Percentiles rank a stretch among this genome's conserved stretches.
Evolutionary conservation across 495 filamentous ascomycete species (phyloP).

Genomic region (Penicillium bovifimosum): DNA sequence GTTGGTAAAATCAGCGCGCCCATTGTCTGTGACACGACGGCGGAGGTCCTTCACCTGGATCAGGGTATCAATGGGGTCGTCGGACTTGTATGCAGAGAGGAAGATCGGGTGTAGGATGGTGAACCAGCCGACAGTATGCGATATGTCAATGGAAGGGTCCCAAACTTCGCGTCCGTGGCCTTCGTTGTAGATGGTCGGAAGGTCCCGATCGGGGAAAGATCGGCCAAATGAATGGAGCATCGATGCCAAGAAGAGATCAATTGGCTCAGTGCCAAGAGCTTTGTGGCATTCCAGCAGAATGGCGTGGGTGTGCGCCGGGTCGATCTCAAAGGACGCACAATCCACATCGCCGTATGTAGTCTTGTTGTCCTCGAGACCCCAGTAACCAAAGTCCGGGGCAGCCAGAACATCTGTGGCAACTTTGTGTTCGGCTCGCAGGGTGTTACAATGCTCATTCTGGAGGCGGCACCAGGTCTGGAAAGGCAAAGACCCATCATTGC

Average conservation of each 20-base stretch:
- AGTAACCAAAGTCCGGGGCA: conserved; percentile 38
- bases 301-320: conserved; percentile 33
- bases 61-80: conserved; percentile 36
- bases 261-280: conserved; percentile 44
- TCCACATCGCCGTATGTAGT: conserved; percentile 49
- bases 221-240: conserved; percentile 48
- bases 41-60: conserved; percentile 44
- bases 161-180: conserved; percentile 53
- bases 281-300: conserved; percentile 43
- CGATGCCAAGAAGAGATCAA: conserved; percentile 50
- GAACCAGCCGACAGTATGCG: conserved; percentile 59
- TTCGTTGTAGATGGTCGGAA: conserved; percentile 52
- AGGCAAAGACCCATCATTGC: conserved; percentile 43
- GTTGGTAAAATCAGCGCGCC: conserved; percentile 45
- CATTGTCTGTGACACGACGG: conserved; percentile 41
- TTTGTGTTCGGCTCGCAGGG: conserved; percentile 22
- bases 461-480: conserved; percentile 59
- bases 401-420: conserved; percentile 25
- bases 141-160: conserved; percentile 48
- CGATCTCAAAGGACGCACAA: conserved; percentile 42
- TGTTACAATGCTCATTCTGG: conserved; percentile 38
- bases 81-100: conserved; percentile 14
- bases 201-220: conserved; percentile 45
- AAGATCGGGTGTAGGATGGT: conserved; percentile 51
- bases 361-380: conserved; percentile 43